Evolutionary conservation across 75 land plant species (phyloP).

Genomic region (Larix kaempferi): DNA sequence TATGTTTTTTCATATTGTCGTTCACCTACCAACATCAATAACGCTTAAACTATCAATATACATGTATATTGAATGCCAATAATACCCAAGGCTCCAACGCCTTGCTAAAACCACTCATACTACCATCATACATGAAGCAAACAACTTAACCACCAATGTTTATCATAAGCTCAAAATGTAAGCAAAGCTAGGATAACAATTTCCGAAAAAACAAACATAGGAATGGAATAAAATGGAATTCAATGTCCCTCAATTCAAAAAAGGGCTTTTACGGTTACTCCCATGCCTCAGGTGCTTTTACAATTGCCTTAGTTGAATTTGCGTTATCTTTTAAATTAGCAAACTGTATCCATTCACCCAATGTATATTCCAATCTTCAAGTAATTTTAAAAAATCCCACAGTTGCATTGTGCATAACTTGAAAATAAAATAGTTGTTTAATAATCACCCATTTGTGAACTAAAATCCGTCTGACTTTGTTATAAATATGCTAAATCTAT

Average conservation of each 20-base stretch:
- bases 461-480: not conserved
- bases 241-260: not conserved
- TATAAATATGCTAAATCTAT: not conserved
- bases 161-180: not conserved
- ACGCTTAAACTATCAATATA: conserved; percentile 21
- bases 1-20: conserved; percentile 42
- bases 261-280: not conserved
- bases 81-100: not conserved
- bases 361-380: not conserved
- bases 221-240: not conserved
- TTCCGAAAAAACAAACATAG: not conserved
- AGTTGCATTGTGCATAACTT: not conserved
- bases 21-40: no score
- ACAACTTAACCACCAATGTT: not conserved
- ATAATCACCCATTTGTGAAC: not conserved
- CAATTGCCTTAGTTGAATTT: not conserved
- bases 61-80: not conserved
- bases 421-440: not conserved
- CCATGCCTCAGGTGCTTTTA: not conserved
- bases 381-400: not conserved
- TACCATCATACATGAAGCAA: not conserved
- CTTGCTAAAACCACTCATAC: not conserved
- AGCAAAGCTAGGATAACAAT: not conserved
- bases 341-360: not conserved
- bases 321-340: not conserved